Base-by-base conservation (phyloP, 495 filamentous ascomycete species). In the Rusavskia elegans region DNA sequence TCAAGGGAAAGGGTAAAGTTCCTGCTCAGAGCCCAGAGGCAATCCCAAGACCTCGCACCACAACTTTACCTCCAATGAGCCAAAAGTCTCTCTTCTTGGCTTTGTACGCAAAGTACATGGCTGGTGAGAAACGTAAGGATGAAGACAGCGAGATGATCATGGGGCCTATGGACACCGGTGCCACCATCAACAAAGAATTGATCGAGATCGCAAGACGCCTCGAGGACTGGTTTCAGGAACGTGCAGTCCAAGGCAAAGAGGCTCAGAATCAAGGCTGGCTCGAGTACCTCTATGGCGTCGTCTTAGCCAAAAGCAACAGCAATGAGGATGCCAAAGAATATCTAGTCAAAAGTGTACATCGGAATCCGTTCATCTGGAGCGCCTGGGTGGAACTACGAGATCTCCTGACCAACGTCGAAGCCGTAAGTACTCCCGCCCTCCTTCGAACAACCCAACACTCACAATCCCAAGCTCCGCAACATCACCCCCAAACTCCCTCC, bases 121-220 rank as follows among this genome's bases (percentile, higher is more conserved):
- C 90, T 1, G 93, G 93, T 2, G 93, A 97, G 70, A 99, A 99
- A 70, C 78, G 84, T 49, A 94, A 87, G 64, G 84, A 95, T 63
- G 93, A 99, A 61, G 93, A 96, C 32, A 85, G 85, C 25, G 93
- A 99, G 68, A 97, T 95, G 87, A 84, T 99, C 7, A 74, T 99
- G 64, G 93, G 93, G 0, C 93, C 93, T 0, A 78, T 87, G 32
- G 93, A 99, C 64, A 80, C 85, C 16, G 89, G 87, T 0, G 75
- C 78, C 42, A 85, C 87, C 5, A 67, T 79, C 48, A 97, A 99
- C 63, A 85, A 84, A 58, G 86, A 96, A 64, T 65, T 97, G 3
- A 70, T 82, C 7, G 75, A 75, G 2, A 75, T 97, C 16, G 79
- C 81, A 13, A 74, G 80, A n/a, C 79, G 79, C 19, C 66, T 99